Evolutionary conservation across 176 grass and related monocot genomes (phyloP).

Genomic region (Juncus effusus): DNA sequence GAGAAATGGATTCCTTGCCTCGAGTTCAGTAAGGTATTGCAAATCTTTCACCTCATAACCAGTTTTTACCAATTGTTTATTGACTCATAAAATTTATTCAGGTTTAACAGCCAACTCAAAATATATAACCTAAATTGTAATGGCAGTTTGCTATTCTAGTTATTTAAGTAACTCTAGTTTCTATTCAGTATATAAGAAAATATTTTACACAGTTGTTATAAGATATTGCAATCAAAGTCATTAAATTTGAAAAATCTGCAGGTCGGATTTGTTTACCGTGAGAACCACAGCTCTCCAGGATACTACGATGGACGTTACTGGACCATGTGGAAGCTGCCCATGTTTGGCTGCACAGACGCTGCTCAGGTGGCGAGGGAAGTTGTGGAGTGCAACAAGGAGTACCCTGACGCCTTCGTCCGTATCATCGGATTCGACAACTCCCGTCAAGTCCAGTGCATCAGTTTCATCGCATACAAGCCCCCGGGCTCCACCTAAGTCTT

Average conservation of each 20-base stretch:
- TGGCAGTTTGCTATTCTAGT: not conserved
- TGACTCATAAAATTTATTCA: not conserved
- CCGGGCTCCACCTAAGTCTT: not conserved
- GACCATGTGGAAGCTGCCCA: slow-evolving; percentile 96
- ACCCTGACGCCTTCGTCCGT: slow-evolving; percentile 34
- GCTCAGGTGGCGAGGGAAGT: slow-evolving; percentile 50
- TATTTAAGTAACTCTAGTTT: not conserved
- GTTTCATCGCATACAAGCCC: slow-evolving; percentile 73
- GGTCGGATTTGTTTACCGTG: slow-evolving; percentile 52
- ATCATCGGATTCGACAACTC: slow-evolving; percentile 76
- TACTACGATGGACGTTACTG: slow-evolving; percentile 89
- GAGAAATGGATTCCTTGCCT: slow-evolving; percentile 59
- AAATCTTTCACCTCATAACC: too few relatives aligned
- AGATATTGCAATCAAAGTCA: not conserved
- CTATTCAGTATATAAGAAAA: not conserved
- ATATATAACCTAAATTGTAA: not conserved
- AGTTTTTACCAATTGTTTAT: not conserved
- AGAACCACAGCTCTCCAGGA: slow-evolving; percentile 39
- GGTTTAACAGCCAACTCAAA: not conserved
- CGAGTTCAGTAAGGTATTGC: slow-evolving; percentile 54
- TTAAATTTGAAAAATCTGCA: not conserved
- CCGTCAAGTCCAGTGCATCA: slow-evolving; percentile 65
- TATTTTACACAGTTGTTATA: not conserved
- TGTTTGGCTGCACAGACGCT: slow-evolving; percentile 79
- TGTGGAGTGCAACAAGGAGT: slow-evolving; percentile 43